Evolutionary conservation across 2,329 filamentous ascomycete genomes (phyloP).

Genomic region (Phoma herbarum): DNA sequence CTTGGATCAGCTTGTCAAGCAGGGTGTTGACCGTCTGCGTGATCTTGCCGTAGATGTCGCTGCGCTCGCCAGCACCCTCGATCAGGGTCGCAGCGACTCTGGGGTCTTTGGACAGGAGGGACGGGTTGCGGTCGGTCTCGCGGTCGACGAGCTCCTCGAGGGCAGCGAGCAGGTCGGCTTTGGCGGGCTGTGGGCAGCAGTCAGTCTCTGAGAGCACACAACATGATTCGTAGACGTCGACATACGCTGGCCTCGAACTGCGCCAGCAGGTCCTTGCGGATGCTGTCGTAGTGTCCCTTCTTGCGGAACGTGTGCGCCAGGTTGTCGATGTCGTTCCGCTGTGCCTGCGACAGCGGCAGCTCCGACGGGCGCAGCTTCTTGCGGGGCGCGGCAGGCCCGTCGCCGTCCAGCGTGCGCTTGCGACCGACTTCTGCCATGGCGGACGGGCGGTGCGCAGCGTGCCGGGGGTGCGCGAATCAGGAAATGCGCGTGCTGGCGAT

Average conservation of each 20-base stretch:
- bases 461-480: constrained; percentile 4
- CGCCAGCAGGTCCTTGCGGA: constrained; percentile 80
- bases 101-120: constrained; percentile 75
- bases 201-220: neutral
- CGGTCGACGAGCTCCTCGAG: constrained; percentile 75
- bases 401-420: constrained; percentile 45
- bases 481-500: constrained; percentile 5
- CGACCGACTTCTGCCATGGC: constrained; percentile 46
- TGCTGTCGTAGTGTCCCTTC: constrained; percentile 81
- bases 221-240: neutral
- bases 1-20: constrained; percentile 69
- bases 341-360: constrained; percentile 76
- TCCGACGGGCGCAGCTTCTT: constrained; percentile 77
- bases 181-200: constrained; percentile 68
- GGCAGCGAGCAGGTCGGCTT: constrained; percentile 70
- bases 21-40: constrained; percentile 72
- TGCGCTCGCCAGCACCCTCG: constrained; percentile 79
- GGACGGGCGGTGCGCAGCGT: constrained; percentile 7
- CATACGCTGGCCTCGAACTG: constrained; percentile 74
- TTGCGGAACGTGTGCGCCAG: constrained; percentile 86
- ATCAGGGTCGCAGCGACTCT: constrained; percentile 78
- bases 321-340: constrained; percentile 75
- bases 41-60: constrained; percentile 76
- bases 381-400: constrained; percentile 46
- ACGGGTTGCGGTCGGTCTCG: constrained; percentile 78